These are phyloP conservation scores for Fusarium verrucosum DNA, from an alignment of 2,329 filamentous ascomycete species.

Conservation along the genomic window DNA sequence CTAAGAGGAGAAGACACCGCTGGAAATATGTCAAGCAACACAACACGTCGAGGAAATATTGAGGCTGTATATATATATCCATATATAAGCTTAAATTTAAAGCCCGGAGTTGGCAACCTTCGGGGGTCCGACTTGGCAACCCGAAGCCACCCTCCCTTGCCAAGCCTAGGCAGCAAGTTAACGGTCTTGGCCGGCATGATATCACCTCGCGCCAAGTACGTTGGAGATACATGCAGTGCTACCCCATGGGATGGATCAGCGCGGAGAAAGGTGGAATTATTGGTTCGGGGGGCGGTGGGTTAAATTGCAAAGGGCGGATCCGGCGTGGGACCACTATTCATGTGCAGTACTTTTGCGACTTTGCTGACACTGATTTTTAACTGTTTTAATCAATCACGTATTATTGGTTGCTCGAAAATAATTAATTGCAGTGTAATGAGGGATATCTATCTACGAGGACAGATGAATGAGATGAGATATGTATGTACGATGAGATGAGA, in stretches of 20 bases:
- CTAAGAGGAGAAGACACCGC: not conserved
- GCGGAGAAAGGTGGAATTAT: conserved; percentile 9
- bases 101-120: conserved; percentile 14
- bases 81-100: conserved; percentile 35
- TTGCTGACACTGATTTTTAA: not conserved
- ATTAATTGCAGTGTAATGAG: not conserved
- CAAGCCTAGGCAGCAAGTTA: conserved; percentile 33
- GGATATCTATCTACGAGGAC: not conserved
- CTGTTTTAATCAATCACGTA: not conserved
- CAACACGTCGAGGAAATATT: not conserved
- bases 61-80: conserved; percentile 1
- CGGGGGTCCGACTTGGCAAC: conserved; percentile 17
- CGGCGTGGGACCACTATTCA: not conserved
- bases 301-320: conserved; percentile 8
- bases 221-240: not conserved
- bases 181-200: conserved; percentile 25
- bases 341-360: conserved; percentile 4
- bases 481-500: no score
- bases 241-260: conserved; percentile 27
- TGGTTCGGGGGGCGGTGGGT: not conserved
- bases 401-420: not conserved
- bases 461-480: not conserved
- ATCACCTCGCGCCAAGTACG: conserved; percentile 12
- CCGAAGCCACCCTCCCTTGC: conserved; percentile 10
- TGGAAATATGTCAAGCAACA: conserved; percentile 1